Conservation (phyloP, 2,329 filamentous ascomycete species). For the Immersiporthe knoxdaviesiana region DNA sequence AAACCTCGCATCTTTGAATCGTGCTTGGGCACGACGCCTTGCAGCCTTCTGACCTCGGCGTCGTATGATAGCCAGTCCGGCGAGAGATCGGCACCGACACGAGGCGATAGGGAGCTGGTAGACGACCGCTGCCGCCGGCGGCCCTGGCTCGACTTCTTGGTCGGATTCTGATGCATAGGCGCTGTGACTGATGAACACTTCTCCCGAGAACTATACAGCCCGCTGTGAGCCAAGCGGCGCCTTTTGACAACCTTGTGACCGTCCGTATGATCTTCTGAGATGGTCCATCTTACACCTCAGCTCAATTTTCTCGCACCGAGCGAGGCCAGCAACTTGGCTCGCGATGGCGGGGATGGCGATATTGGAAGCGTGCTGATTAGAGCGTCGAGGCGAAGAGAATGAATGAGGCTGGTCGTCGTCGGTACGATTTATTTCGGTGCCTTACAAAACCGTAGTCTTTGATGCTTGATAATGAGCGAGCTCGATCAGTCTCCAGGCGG, state of each 20-base stretch:
- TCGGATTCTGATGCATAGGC: neutral
- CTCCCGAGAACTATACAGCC: neutral
- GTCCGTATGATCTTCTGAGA: conserved; percentile 1
- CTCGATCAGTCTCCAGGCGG: neutral
- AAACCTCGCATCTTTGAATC: too few relatives aligned
- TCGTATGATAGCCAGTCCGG: too few relatives aligned
- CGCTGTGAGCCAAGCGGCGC: neutral
- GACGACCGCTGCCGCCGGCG: neutral
- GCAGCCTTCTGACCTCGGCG: too few relatives aligned
- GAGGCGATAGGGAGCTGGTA: neutral
- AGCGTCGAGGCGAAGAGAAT: neutral
- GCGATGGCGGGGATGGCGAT: neutral
- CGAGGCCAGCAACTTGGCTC: neutral
- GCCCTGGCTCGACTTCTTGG: neutral
- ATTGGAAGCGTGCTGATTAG: neutral
- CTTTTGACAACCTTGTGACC: neutral
- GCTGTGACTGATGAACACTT: neutral
- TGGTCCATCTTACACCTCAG: neutral
- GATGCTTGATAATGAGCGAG: neutral
- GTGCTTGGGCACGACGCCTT: too few relatives aligned
- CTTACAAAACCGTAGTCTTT: neutral
- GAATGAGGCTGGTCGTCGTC: neutral
- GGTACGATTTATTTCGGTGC: neutral
- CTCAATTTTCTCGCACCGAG: neutral
- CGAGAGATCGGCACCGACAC: conserved; percentile 22